These are phyloP conservation scores for Fusarium sp. DNA, from an alignment of 2,329 filamentous ascomycete species.

Conservation along the genomic window DNA sequence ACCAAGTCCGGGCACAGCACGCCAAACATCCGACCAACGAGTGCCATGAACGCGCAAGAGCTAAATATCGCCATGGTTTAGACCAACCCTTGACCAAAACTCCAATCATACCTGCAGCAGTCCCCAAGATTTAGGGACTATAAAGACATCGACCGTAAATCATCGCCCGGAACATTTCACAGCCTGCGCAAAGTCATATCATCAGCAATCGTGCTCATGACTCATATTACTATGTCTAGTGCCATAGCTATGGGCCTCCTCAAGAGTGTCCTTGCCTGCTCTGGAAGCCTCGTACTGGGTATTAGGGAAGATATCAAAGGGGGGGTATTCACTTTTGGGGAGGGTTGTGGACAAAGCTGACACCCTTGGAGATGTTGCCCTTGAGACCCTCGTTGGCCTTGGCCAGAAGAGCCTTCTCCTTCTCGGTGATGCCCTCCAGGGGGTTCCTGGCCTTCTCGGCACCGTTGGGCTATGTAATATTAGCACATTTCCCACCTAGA, in stretches of 20 bases:
- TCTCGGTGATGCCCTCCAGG: conserved; percentile 79
- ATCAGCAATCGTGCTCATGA: conserved; percentile 53
- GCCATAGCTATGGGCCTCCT: conserved; percentile 49
- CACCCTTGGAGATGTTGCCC: conserved; percentile 94
- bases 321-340: conserved; percentile 80
- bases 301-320: conserved; percentile 39
- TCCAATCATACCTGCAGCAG: conserved; percentile 41
- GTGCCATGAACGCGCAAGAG: conserved; percentile 33
- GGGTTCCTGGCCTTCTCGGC: conserved; percentile 88
- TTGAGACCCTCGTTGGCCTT: conserved; percentile 82
- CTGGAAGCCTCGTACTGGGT: conserved; percentile 45
- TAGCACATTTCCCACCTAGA: conserved; percentile 44
- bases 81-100: conserved; percentile 37
- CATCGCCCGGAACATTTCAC: conserved; percentile 47
- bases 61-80: conserved; percentile 34
- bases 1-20: conserved; percentile 29
- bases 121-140: conserved; percentile 25
- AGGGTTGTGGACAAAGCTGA: conserved; percentile 88
- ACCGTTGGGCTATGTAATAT: conserved; percentile 74
- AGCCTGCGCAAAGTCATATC: conserved; percentile 51
- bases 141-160: conserved; percentile 35
- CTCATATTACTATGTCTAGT: conserved; percentile 53
- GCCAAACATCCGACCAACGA: conserved; percentile 27
- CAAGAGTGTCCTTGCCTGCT: conserved; percentile 46
- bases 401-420: conserved; percentile 89